A percentile compares a stretch with the other conserved stretches of the same genome.
Evolutionary conservation across 768 basidiomycete genomes (phyloP).

Genomic region (Naganishia vishniacii): DNA sequence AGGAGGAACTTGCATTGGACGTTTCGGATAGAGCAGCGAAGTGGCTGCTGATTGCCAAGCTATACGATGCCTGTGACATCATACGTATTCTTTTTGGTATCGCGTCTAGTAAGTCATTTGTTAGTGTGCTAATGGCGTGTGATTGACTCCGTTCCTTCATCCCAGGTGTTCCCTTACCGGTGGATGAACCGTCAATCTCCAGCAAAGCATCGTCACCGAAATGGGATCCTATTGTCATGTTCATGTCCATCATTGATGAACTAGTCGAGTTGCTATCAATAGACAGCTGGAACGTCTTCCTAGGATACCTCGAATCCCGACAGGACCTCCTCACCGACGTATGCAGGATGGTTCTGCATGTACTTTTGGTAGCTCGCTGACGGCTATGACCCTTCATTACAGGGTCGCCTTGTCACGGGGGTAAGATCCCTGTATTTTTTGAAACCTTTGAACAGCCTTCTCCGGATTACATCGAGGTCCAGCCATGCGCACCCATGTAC

Average conservation of each 20-base stretch:
- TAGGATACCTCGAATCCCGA: constrained; percentile 13
- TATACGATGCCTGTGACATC: constrained; percentile 14
- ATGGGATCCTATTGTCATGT: constrained; percentile 16
- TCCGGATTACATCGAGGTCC: constrained; percentile 16
- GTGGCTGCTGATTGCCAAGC: constrained; percentile 1
- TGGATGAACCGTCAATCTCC: not conserved
- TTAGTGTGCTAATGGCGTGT: not conserved
- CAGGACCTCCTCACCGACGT: not conserved
- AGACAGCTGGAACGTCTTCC: constrained; percentile 15
- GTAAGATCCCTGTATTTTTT: constrained; percentile 7
- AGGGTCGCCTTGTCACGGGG: not conserved
- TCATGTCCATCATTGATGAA: constrained; percentile 19
- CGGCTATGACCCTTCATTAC: not conserved
- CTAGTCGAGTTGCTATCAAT: constrained; percentile 7
- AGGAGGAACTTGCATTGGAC: not conserved
- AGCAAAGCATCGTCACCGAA: not conserved
- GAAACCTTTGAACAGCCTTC: constrained; percentile 14
- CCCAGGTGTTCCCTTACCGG: not conserved
- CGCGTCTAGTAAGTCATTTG: constrained; percentile 14
- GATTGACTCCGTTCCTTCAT: not conserved
- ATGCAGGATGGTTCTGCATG: not conserved
- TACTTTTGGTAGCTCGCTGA: not conserved
- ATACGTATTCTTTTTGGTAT: constrained; percentile 3
- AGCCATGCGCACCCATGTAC: constrained; percentile 18
- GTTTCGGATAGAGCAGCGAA: not conserved